A percentile compares a stretch with the other conserved stretches of the same genome.
Conservation (phyloP, 345 rosid genomes). For the Zanthoxylum bungeanum region DNA sequence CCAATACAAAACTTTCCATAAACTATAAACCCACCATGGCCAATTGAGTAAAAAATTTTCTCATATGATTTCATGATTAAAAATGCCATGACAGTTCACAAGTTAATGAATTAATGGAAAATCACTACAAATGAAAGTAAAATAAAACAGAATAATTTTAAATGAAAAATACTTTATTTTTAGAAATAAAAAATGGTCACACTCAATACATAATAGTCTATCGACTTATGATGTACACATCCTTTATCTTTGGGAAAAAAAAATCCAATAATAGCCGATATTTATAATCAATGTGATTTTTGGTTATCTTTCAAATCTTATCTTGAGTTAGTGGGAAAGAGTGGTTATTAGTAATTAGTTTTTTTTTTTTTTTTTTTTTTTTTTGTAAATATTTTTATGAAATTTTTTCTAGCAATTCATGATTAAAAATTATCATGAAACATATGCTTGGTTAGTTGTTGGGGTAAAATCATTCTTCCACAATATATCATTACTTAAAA, state of each 20-base stretch:
- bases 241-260: not conserved
- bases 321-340: not conserved
- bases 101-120: not conserved
- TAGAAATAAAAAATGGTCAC: no score
- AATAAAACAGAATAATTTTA: not conserved
- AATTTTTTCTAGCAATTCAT: not conserved
- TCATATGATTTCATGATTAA: not conserved
- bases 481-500: not conserved
- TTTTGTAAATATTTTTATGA: not conserved
- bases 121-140: not conserved
- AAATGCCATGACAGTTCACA: not conserved
- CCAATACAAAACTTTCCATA: not conserved
- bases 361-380: no score
- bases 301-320: not conserved
- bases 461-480: not conserved
- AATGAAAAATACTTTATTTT: not conserved
- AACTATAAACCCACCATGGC: not conserved
- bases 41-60: not conserved
- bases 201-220: no score
- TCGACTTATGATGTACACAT: no score
- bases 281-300: not conserved
- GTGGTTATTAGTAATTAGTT: not conserved
- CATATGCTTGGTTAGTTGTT: not conserved
- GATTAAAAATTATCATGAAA: constrained; percentile 1
- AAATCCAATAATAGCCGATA: not conserved